Percentiles rank a stretch among this genome's conserved stretches.
phyloP scores from a whole-genome alignment of 2,329 filamentous ascomycete species.

The Pyrenochaeta sp. region DNA sequence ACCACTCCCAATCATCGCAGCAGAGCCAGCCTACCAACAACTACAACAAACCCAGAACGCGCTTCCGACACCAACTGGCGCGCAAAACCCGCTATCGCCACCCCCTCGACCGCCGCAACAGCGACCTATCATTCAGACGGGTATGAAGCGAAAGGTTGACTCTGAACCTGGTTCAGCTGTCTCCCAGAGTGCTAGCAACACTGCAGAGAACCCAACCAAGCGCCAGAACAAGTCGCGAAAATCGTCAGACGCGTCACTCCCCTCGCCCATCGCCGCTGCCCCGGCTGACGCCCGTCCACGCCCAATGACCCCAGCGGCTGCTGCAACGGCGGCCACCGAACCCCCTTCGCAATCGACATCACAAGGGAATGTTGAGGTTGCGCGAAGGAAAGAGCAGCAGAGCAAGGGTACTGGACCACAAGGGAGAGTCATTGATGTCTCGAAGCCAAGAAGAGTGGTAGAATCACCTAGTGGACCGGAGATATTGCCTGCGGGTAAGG shows the following conservation, averaged over 20 bases:
- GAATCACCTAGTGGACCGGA: constrained; percentile 35
- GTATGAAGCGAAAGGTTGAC: constrained; percentile 50
- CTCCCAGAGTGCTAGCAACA: constrained; percentile 28
- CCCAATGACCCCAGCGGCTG: constrained; percentile 29
- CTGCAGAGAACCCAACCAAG: constrained; percentile 37
- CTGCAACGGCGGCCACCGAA: constrained; percentile 24
- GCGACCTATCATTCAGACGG: constrained; percentile 32
- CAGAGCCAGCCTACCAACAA: constrained; percentile 29
- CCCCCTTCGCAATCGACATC: constrained; percentile 15
- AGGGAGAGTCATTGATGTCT: constrained; percentile 45
- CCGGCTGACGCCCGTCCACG: constrained; percentile 26
- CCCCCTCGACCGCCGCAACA: constrained; percentile 33
- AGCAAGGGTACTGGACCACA: constrained; percentile 46
- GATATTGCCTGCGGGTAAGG: constrained; percentile 73
- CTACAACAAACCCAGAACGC: constrained; percentile 25
- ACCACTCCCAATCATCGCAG: constrained; percentile 35
- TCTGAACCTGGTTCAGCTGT: constrained; percentile 40
- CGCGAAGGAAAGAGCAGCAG: constrained; percentile 33
- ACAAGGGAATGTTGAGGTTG: constrained; percentile 25
- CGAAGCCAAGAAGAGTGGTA: constrained; percentile 39
- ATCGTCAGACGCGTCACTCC: constrained; percentile 40
- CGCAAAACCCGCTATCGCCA: constrained; percentile 37
- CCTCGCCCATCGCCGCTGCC: constrained; percentile 30
- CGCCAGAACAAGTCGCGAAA: constrained; percentile 44
- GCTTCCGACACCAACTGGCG: constrained; percentile 15